Percentiles rank a stretch among this genome's conserved stretches.
phyloP scores from a whole-genome alignment of 1,284 basidiomycete genomes.

The Trichosporon faecale region DNA sequence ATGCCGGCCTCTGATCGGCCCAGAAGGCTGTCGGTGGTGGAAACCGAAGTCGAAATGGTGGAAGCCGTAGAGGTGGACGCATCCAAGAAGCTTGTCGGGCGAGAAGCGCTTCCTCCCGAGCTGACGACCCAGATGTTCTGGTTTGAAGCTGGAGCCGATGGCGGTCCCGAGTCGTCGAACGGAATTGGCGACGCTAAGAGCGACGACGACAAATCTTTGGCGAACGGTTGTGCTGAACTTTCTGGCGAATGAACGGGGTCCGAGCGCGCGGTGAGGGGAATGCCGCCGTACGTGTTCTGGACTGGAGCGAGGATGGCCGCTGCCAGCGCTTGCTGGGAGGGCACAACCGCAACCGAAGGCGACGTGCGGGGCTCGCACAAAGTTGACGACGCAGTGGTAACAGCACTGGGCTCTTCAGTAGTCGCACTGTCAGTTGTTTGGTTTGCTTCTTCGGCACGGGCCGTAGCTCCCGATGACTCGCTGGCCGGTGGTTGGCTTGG shows the following conservation, averaged over 20 bases:
- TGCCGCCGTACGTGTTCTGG: slow-evolving; percentile 8
- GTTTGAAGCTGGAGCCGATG: slow-evolving; percentile 26
- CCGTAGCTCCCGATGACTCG: slow-evolving; percentile 1
- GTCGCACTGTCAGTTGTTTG: slow-evolving; percentile 7
- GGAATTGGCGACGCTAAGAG: slow-evolving; percentile 4
- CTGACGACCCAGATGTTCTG: slow-evolving; percentile 22
- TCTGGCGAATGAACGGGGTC: slow-evolving; percentile 1
- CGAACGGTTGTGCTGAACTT: background rate
- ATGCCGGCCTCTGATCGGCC: background rate
- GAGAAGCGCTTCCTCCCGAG: background rate
- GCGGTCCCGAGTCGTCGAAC: slow-evolving; percentile 35
- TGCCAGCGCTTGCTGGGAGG: slow-evolving; percentile 9
- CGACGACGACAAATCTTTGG: background rate
- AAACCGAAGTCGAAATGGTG: slow-evolving; percentile 5
- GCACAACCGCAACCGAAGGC: slow-evolving; percentile 4
- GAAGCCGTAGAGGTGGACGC: slow-evolving; percentile 6
- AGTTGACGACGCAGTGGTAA: slow-evolving; percentile 6
- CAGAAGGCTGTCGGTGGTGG: slow-evolving; percentile 8
- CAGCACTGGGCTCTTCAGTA: slow-evolving; percentile 1
- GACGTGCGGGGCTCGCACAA: slow-evolving; percentile 7
- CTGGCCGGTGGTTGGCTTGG: background rate
- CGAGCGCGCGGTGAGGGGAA: slow-evolving; percentile 5
- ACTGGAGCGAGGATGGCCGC: slow-evolving; percentile 2
- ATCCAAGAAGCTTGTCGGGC: slow-evolving; percentile 7
- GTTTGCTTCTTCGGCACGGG: slow-evolving; percentile 8